Percentiles rank a stretch among this genome's conserved stretches.
Evolutionary conservation across 2,329 filamentous ascomycete genomes (phyloP).

Genomic region (Hypoxylon sp.): DNA sequence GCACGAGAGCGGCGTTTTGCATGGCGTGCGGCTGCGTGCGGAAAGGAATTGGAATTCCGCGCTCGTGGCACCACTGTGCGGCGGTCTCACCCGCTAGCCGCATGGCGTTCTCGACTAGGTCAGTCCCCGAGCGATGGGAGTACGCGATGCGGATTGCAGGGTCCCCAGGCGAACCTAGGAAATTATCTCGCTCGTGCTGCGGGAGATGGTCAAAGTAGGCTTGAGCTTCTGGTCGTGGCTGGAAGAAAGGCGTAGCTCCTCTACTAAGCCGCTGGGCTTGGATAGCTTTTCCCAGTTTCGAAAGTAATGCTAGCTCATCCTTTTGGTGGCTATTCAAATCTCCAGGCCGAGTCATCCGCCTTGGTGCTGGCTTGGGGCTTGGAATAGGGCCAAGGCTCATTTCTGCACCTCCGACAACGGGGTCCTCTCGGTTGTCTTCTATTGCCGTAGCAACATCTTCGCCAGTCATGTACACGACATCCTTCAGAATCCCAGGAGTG

Average conservation of each 20-base stretch:
- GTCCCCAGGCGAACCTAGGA: slow-evolving; percentile 61
- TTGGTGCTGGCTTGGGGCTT: slow-evolving; percentile 51
- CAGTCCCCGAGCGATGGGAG: slow-evolving; percentile 49
- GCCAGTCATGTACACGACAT: slow-evolving; percentile 72
- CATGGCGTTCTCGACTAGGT: slow-evolving; percentile 69
- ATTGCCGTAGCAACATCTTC: slow-evolving; percentile 64
- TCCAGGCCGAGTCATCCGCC: slow-evolving; percentile 61
- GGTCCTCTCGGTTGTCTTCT: slow-evolving; percentile 54
- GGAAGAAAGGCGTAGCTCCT: slow-evolving; percentile 66
- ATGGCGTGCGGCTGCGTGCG: slow-evolving; percentile 64
- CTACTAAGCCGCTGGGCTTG: slow-evolving; percentile 60
- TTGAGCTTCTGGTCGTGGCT: slow-evolving; percentile 60
- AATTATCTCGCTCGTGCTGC: slow-evolving; percentile 45
- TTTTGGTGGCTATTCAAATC: slow-evolving; percentile 62
- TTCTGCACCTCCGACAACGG: slow-evolving; percentile 45
- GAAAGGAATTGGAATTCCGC: slow-evolving; percentile 72
- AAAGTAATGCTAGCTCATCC: slow-evolving; percentile 64
- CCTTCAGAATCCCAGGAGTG: slow-evolving; percentile 66
- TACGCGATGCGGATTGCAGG: slow-evolving; percentile 65
- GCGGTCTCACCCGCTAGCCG: slow-evolving; percentile 73
- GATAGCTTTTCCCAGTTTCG: slow-evolving; percentile 64
- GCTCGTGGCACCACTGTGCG: slow-evolving; percentile 71
- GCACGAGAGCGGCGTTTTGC: slow-evolving; percentile 57
- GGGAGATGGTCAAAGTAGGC: slow-evolving; percentile 60
- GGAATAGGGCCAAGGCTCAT: slow-evolving; percentile 56